Conservation (phyloP, 257 asterid genomes). For the Nyctanthes arbortristis region DNA sequence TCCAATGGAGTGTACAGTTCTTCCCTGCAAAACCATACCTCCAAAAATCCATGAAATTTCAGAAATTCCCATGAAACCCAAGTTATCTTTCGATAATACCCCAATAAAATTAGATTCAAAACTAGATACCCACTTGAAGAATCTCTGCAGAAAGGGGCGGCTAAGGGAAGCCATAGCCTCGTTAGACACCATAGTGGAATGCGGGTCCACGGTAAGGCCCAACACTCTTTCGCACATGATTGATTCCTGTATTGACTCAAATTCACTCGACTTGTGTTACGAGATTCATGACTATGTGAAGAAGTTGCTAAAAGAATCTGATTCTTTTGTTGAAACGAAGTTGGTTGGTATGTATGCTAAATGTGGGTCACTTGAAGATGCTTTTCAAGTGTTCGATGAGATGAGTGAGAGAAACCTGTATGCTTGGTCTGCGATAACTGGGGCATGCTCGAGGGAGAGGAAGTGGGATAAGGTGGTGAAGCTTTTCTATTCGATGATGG, state of each 20-base stretch:
- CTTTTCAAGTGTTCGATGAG: conserved; percentile 52
- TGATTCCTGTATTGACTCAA: conserved; percentile 53
- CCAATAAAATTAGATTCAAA: conserved; percentile 26
- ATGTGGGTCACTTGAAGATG: conserved; percentile 67
- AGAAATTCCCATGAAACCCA: conserved; percentile 24
- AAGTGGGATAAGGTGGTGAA: conserved; percentile 69
- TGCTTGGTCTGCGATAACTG: conserved; percentile 79
- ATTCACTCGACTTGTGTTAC: conserved; percentile 50
- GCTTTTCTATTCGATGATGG: conserved; percentile 64
- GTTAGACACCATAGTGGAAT: conserved; percentile 35
- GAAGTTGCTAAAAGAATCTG: conserved; percentile 34
- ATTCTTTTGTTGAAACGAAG: conserved; percentile 58
- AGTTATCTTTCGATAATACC: conserved; percentile 10
- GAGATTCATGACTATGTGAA: conserved; percentile 43
- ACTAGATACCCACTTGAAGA: conserved; percentile 52
- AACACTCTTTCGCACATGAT: conserved; percentile 57
- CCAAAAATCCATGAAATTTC: conserved; percentile 33
- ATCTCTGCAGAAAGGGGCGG: conserved; percentile 61
- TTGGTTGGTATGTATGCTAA: conserved; percentile 62
- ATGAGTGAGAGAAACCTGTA: conserved; percentile 64
- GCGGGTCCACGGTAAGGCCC: conserved; percentile 49
- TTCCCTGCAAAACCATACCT: conserved; percentile 49
- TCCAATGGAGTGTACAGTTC: conserved; percentile 61
- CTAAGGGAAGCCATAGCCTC: conserved; percentile 57
- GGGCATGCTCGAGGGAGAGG: conserved; percentile 74